phyloP scores from a whole-genome alignment of 1,284 basidiomycete species.

The Pseudozyma flocculosa region DNA sequence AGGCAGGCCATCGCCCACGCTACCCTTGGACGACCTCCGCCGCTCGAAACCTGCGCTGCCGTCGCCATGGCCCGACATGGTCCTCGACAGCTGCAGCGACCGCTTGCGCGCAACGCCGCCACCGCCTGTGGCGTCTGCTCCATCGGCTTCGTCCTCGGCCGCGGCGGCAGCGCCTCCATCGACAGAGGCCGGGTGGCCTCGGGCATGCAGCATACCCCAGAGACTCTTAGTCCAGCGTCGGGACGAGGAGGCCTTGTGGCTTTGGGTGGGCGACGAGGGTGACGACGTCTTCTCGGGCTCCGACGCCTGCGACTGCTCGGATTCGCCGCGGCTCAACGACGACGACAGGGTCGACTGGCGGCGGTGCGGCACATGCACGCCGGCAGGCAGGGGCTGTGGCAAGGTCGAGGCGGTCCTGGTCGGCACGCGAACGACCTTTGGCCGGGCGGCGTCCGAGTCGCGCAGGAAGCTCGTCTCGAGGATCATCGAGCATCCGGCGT shows the following conservation, averaged over 20 bases:
- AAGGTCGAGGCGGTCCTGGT: slow-evolving; percentile 15
- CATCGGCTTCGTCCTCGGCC: too few species aligned
- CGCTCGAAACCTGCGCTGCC: too few species aligned
- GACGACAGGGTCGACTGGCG: slow-evolving; percentile 7
- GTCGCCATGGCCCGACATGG: too few species aligned
- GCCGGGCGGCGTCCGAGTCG: slow-evolving; percentile 38
- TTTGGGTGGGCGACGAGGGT: background rate
- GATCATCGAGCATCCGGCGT: slow-evolving; percentile 46
- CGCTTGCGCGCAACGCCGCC: too few species aligned
- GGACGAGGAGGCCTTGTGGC: background rate
- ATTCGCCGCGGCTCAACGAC: slow-evolving; percentile 5
- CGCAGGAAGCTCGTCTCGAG: slow-evolving; percentile 41
- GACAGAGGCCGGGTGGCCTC: too few species aligned
- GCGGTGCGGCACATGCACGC: too few species aligned
- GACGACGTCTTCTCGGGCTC: too few species aligned
- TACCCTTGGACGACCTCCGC: too few species aligned
- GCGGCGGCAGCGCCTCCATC: too few species aligned
- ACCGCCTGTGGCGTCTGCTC: too few species aligned
- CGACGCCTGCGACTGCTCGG: slow-evolving; percentile 5
- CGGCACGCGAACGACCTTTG: slow-evolving; percentile 23
- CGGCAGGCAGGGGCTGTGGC: slow-evolving; percentile 2
- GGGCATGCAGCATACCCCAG: slow-evolving; percentile 24
- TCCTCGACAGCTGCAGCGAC: too few species aligned
- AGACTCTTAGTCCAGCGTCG: slow-evolving; percentile 30
- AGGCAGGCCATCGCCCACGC: background rate